Evolutionary conservation across 164 flowering plant genomes (phyloP).

Genomic region (Litsea cubeba): DNA sequence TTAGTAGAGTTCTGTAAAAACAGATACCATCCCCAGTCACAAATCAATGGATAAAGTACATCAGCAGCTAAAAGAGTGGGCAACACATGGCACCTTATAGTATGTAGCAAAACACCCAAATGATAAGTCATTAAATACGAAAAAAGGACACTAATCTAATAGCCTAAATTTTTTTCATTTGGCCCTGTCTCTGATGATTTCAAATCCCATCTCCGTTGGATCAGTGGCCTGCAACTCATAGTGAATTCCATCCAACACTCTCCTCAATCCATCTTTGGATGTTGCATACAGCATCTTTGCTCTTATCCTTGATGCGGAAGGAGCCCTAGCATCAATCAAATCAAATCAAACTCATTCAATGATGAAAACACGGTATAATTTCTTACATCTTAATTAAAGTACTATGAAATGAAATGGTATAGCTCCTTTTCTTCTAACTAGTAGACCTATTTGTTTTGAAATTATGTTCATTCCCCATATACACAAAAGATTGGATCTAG

Average conservation of each 20-base stretch:
- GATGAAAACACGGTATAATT: no score
- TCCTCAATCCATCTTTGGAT: slow-evolving; percentile 78
- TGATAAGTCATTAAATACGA: slow-evolving; percentile 2
- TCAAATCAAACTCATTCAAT: no score
- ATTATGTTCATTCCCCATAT: neutral
- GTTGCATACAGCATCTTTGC: slow-evolving; percentile 91
- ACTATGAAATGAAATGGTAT: no score
- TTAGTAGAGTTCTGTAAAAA: neutral
- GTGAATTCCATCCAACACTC: slow-evolving; percentile 77
- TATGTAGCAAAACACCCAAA: neutral
- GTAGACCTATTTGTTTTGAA: no score
- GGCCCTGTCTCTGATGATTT: slow-evolving; percentile 68
- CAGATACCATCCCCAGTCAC: neutral
- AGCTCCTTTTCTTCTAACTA: no score
- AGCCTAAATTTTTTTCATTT: slow-evolving; percentile 26
- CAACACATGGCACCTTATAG: no score
- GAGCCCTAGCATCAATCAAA: slow-evolving; percentile 47
- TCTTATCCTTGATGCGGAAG: slow-evolving; percentile 79
- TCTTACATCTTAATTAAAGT: no score
- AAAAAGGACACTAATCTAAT: neutral
- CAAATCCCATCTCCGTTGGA: slow-evolving; percentile 90
- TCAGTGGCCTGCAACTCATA: slow-evolving; percentile 95
- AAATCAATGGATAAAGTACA: neutral
- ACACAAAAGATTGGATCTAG: neutral
- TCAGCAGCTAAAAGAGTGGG: no score